Conservation (phyloP, 306 rosid species). For the Fragaria vesca region DNA sequence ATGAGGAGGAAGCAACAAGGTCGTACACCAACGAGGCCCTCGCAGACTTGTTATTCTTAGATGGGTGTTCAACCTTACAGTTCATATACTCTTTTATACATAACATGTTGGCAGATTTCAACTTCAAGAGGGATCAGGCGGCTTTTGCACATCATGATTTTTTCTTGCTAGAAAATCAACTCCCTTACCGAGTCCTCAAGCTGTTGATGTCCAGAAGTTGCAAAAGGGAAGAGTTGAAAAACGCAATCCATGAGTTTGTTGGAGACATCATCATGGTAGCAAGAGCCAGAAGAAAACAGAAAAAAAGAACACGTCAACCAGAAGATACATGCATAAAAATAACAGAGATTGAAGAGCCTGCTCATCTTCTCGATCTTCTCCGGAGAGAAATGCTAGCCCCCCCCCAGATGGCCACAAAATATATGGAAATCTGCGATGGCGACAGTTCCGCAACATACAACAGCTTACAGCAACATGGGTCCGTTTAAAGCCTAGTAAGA, state of each 20-base stretch:
- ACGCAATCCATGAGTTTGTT: neutral
- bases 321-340: neutral
- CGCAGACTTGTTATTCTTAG: constrained; percentile 14
- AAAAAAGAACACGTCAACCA: neutral
- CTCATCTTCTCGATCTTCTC: constrained; percentile 22
- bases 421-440: too few species aligned
- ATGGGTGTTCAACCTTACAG: constrained; percentile 7
- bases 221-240: accelerated
- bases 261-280: too few species aligned
- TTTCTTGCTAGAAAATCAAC: constrained; percentile 34
- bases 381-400: neutral
- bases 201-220: neutral
- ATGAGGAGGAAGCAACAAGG: neutral
- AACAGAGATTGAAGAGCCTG: neutral
- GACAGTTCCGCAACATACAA: constrained; percentile 14
- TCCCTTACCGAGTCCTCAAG: constrained; percentile 21
- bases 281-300: neutral
- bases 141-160: constrained; percentile 13
- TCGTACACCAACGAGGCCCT: neutral
- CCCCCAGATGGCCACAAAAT: too few species aligned
- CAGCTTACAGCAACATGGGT: constrained; percentile 16
- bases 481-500: neutral
- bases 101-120: accelerated
- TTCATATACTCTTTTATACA: neutral
- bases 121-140: neutral